Conservation (phyloP, 2,329 filamentous ascomycete species). For the Leptographium radiaticola region DNA sequence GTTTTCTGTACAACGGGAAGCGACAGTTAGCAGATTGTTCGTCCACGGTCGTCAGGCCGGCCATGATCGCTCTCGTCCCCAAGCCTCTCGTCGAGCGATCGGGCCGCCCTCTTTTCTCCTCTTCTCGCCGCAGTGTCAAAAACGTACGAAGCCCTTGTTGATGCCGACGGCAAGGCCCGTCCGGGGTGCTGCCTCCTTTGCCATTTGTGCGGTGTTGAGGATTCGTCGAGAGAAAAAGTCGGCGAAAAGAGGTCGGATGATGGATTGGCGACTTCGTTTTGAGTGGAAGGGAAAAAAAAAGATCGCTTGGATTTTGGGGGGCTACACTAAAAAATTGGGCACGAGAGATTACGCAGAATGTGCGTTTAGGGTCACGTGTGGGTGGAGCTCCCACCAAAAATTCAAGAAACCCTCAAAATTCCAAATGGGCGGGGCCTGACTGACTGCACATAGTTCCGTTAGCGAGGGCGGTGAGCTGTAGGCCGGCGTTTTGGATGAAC, state of each 20-base stretch:
- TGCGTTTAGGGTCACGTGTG: not conserved
- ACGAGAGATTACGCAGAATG: not conserved
- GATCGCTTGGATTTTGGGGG: not conserved
- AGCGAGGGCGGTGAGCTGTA: not conserved
- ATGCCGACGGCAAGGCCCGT: slow-evolving; percentile 47
- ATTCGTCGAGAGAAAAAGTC: slow-evolving; percentile 9
- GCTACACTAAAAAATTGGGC: not conserved
- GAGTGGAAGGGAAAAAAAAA: slow-evolving; percentile 2
- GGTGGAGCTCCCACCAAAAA: not conserved
- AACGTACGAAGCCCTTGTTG: slow-evolving; percentile 32
- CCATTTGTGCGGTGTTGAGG: slow-evolving; percentile 32
- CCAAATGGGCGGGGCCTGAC: too few species aligned
- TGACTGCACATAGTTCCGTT: too few species aligned
- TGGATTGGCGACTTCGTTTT: not conserved
- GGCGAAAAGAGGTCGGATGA: not conserved
- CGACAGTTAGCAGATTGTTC: slow-evolving; percentile 24
- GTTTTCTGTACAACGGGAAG: slow-evolving; percentile 52
- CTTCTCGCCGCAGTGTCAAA: not conserved
- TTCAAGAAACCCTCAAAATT: not conserved
- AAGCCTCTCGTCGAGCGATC: too few species aligned
- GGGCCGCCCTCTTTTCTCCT: too few species aligned
- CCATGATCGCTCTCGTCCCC: not conserved
- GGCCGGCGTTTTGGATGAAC: not conserved
- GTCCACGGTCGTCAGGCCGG: not conserved
- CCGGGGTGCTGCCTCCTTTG: slow-evolving; percentile 44